phyloP scores from a whole-genome alignment of 805 yeast genomes.

The Zygosaccharomyces kombuchaensis region DNA sequence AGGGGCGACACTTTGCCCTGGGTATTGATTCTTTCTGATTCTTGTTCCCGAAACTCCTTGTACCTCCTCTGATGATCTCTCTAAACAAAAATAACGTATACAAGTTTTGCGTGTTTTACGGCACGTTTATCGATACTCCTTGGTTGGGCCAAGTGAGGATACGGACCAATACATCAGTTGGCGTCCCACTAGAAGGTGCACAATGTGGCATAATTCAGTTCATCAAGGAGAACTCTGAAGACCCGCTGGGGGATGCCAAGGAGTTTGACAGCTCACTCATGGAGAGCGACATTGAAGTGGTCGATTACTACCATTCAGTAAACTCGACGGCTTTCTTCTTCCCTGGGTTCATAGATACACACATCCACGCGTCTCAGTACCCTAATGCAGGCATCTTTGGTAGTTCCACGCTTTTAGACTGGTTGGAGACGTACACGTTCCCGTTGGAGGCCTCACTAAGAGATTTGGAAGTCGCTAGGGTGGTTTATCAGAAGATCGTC shows the following conservation, averaged over 20 bases:
- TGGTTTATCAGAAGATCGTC: constrained; percentile 66
- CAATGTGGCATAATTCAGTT: constrained; percentile 42
- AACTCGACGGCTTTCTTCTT: constrained; percentile 51
- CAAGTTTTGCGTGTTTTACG: constrained; percentile 46
- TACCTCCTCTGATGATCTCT: constrained; percentile 3
- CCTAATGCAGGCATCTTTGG: constrained; percentile 84
- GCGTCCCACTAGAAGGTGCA: constrained; percentile 43
- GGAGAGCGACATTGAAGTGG: constrained; percentile 23
- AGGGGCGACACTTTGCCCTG: not conserved
- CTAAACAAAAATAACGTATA: not conserved
- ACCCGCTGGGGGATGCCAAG: constrained; percentile 31
- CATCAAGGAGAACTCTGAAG: constrained; percentile 25
- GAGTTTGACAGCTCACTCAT: constrained; percentile 16
- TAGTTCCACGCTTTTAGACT: constrained; percentile 76
- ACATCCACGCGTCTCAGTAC: constrained; percentile 80
- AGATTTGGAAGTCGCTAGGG: constrained; percentile 49
- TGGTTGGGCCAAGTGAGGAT: constrained; percentile 52
- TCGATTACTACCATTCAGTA: constrained; percentile 21
- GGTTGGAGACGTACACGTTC: constrained; percentile 86
- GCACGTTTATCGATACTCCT: constrained; percentile 75
- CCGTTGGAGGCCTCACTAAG: constrained; percentile 73
- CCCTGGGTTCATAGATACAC: constrained; percentile 82
- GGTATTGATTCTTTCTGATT: not conserved
- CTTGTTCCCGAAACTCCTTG: not conserved
- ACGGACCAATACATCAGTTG: constrained; percentile 51